A percentile compares a stretch with the other conserved stretches of the same genome.
Evolutionary conservation across 768 basidiomycete genomes (phyloP).

Genomic region (Strobilomyces dryophilus): DNA sequence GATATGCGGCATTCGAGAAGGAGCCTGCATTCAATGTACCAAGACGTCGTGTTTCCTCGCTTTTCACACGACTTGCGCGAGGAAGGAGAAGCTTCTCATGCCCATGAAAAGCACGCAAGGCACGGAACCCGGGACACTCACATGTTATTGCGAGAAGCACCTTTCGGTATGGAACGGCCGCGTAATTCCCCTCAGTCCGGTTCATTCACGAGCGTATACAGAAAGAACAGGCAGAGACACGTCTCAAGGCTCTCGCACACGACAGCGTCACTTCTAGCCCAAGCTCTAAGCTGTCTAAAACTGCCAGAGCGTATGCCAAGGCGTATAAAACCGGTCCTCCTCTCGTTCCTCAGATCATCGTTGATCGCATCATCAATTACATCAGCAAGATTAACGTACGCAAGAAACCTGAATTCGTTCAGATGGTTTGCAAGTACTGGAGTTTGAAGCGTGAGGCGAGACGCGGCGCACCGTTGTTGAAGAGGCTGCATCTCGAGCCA

Average conservation of each 20-base stretch:
- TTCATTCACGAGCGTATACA: constrained; percentile 22
- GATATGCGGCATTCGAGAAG: constrained; percentile 55
- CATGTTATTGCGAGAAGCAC: constrained; percentile 87
- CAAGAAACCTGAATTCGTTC: constrained; percentile 75
- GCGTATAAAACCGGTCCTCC: constrained; percentile 92
- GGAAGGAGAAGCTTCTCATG: constrained; percentile 78
- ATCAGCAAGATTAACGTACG: constrained; percentile 63
- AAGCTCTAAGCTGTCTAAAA: constrained; percentile 56
- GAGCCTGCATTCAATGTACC: constrained; percentile 95
- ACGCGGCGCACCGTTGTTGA: constrained; percentile 89
- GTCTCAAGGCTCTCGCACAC: constrained; percentile 50
- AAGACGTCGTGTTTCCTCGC: constrained; percentile 88
- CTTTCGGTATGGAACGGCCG: constrained; percentile 59
- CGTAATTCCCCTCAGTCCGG: background rate
- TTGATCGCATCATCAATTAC: constrained; percentile 75
- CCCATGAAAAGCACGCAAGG: constrained; percentile 84
- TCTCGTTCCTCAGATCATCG: constrained; percentile 80
- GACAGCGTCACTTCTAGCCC: constrained; percentile 38
- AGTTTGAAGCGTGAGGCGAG: constrained; percentile 93
- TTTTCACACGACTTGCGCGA: constrained; percentile 92
- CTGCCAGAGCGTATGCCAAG: constrained; percentile 88
- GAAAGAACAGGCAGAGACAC: constrained; percentile 67
- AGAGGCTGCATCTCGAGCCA: constrained; percentile 91
- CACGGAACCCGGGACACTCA: constrained; percentile 65
- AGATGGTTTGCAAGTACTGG: constrained; percentile 87